Base-by-base conservation (phyloP, 2,329 filamentous ascomycete genomes). In the Cryphonectria parasitica region DNA sequence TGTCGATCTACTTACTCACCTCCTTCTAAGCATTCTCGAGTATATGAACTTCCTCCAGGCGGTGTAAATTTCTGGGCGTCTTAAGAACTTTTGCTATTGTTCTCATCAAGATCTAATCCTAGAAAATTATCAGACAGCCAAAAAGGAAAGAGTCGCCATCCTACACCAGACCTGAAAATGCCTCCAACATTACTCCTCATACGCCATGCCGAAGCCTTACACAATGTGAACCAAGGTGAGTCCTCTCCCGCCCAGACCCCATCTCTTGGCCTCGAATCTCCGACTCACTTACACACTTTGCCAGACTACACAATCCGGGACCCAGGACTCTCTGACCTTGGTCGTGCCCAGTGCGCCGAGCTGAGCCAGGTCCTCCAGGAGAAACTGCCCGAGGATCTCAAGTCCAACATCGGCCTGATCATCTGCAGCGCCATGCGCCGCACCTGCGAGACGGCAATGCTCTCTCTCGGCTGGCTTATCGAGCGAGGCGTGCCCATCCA, bases 191-290 rank as follows among this genome's bases (percentile, higher is more conserved):
- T 98, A 71, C 92, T 98, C 75, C 85, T 98, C 77, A 91, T 98
- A 77, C 92, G 95, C 75, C 95, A 98, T 85, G 95, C 93, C 22
- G 93, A 98, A 80, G 87, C 84, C 11, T 76, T 83, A n/a, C 87
- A 89, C 77, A 89, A 89, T 71, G 79, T 82, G 77, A 54, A 76
- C 73, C 64, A 64, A 64, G 63, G 63, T 64, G n/a, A 31, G 17
- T 36, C 3, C 36, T 39, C 36, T 64, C 25, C 13, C 25, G 7
- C 34, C 34, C 31, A 31, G n/a, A 2, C 6, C 3, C 19, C 22
- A 2, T 17, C 19, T 19, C 43, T 22, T 63, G 11, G 13, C 58
- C 17, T n/a, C n/a, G 22, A 45, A 64, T 39, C 10, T 41, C 11
- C 17, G 22, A 11, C 41, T 45, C 36, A 36, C 77, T 79, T 68